Evolutionary conservation across 2,329 filamentous ascomycete genomes (phyloP).

Genomic region (Sporothrix brunneoviolacea): DNA sequence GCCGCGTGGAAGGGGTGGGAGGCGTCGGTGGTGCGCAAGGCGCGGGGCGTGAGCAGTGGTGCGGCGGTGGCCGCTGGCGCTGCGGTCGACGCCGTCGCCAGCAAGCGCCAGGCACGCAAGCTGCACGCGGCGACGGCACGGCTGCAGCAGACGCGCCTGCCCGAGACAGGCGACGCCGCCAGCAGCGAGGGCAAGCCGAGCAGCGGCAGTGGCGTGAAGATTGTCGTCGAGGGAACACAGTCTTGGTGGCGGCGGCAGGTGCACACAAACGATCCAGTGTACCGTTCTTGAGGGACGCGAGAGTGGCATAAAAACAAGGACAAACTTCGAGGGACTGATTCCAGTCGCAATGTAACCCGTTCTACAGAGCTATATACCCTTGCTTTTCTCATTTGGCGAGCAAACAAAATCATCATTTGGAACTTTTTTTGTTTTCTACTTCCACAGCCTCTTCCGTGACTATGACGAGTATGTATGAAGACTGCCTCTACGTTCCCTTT

Average conservation of each 20-base stretch:
- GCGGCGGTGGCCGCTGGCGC: constrained; percentile 11
- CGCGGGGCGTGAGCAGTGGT: constrained; percentile 30
- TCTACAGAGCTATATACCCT: constrained; percentile 11
- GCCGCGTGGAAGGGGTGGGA: constrained; percentile 56
- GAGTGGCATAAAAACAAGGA: too few species aligned
- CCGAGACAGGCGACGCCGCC: constrained; percentile 40
- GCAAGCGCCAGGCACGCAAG: constrained; percentile 26
- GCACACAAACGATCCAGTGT: constrained; percentile 21
- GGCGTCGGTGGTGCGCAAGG: constrained; percentile 48
- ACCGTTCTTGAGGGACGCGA: constrained; percentile 3
- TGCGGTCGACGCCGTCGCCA: constrained; percentile 20
- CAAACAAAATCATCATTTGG: background rate
- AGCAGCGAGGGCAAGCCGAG: background rate
- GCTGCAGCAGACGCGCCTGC: constrained; percentile 45
- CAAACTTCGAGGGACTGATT: too few species aligned
- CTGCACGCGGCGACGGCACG: constrained; percentile 31
- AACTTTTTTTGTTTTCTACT: background rate
- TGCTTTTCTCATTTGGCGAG: background rate
- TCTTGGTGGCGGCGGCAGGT: constrained; percentile 51
- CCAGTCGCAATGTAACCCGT: background rate
- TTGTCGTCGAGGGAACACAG: constrained; percentile 37
- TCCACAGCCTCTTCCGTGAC: too few species aligned
- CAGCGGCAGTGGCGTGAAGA: constrained; percentile 36
- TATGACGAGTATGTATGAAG: too few species aligned
- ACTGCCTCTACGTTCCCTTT: too few species aligned